Base-by-base conservation (phyloP, 371 early-diverging fungal species). In the Actinomortierella ambigua region DNA sequence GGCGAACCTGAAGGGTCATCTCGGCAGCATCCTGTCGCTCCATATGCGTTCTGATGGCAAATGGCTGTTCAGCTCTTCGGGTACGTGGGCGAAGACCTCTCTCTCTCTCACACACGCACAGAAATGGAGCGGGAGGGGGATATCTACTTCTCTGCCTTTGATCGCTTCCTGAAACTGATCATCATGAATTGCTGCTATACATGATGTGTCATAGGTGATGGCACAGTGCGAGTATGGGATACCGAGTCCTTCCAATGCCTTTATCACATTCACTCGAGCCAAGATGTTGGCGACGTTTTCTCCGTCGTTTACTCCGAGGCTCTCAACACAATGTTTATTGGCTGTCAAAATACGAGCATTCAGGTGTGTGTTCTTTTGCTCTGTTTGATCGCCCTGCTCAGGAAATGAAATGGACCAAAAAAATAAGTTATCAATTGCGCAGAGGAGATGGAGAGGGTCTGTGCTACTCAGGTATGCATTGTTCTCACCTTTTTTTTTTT, bases 331-430 rank as follows among this genome's bases (percentile, higher is more conserved):
- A 62, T 93, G 53, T 88, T 83, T 46, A 84, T 93, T 59, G 93
- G 93, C 0, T 90, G 91, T 58, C 91, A 92, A 65, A 90, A 93
- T 68, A 90, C 93, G 2, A 90, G 90, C 63, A 88, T 93, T 55
- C 92, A 92, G 81, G 88, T 84, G 82, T 42, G 40, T 26, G n/a
- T 15, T n/a, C n/a, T n/a, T n/a, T n/a, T n/a, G n/a, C n/a, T n/a
- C n/a, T n/a, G n/a, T n/a, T n/a, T n/a, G n/a, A n/a, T n/a, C n/a
- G n/a, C n/a, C n/a, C n/a, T n/a, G n/a, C n/a, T n/a, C n/a, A n/a
- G n/a, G n/a, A n/a, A n/a, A n/a, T n/a, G n/a, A n/a, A n/a, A n/a
- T n/a, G n/a, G n/a, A n/a, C n/a, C n/a, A n/a, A n/a, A n/a, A n/a
- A n/a, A n/a, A n/a, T n/a, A n/a, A n/a, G n/a, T n/a, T n/a, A n/a